Evolutionary conservation across 2,329 filamentous ascomycete species (phyloP).

Genomic region (Penicillium sp.): DNA sequence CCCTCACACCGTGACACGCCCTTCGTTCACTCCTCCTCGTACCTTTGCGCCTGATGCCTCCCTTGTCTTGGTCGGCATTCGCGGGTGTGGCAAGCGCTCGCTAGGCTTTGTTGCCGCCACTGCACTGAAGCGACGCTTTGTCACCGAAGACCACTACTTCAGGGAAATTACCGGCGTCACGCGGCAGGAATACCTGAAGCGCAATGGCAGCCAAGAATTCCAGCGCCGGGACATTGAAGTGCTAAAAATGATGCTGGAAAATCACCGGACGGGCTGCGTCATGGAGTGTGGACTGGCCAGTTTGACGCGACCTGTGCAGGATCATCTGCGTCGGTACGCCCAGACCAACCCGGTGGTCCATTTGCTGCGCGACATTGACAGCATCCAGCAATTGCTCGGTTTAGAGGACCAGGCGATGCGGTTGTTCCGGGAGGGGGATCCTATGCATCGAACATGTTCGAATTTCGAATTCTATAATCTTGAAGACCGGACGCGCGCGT

Average conservation of each 20-base stretch:
- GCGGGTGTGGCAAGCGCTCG: slow-evolving; percentile 45
- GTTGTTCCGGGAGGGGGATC: slow-evolving; percentile 44
- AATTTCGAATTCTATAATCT: slow-evolving; percentile 49
- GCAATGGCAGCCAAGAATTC: slow-evolving; percentile 42
- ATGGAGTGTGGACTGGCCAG: slow-evolving; percentile 45
- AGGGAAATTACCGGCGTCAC: slow-evolving; percentile 42
- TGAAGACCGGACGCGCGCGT: slow-evolving; percentile 41
- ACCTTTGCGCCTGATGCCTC: slow-evolving; percentile 40
- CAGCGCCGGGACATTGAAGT: slow-evolving; percentile 43
- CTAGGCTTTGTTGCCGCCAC: slow-evolving; percentile 44
- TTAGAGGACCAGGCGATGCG: slow-evolving; percentile 44
- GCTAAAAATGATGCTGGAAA: slow-evolving; percentile 44
- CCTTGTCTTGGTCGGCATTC: slow-evolving; percentile 43
- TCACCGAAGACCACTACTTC: slow-evolving; percentile 46
- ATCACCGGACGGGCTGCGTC: slow-evolving; percentile 42
- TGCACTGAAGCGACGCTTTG: slow-evolving; percentile 42
- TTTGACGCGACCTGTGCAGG: slow-evolving; percentile 42
- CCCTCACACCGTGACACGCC: not conserved
- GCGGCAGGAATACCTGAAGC: slow-evolving; percentile 42
- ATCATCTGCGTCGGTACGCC: slow-evolving; percentile 38
- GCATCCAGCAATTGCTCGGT: slow-evolving; percentile 42
- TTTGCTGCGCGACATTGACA: slow-evolving; percentile 40
- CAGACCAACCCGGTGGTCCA: slow-evolving; percentile 42
- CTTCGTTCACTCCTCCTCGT: slow-evolving; percentile 15
- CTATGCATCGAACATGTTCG: slow-evolving; percentile 47